phyloP scores from a whole-genome alignment of 345 rosid species.

The Boechera divaricarpa region DNA sequence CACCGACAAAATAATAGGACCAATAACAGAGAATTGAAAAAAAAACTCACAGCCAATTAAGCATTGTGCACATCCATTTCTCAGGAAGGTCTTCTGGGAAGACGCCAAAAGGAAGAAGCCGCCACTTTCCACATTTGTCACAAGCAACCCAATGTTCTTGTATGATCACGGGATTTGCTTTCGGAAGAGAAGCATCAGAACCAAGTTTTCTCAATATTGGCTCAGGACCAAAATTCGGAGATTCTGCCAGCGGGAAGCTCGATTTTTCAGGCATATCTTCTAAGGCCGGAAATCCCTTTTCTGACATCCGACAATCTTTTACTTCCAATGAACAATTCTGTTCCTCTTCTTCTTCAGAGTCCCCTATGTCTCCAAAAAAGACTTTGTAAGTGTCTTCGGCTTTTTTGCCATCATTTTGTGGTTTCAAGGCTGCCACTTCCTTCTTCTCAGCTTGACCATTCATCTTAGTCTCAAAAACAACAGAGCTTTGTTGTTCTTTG shows the following conservation, averaged over 20 bases:
- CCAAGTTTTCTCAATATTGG: slow-evolving; percentile 45
- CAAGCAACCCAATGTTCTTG: slow-evolving; percentile 88
- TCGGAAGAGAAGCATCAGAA: slow-evolving; percentile 53
- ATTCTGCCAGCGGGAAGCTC: slow-evolving; percentile 50
- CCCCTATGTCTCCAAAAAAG: slow-evolving; percentile 73
- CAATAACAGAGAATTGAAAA: slow-evolving; percentile 12
- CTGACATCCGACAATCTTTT: slow-evolving; percentile 51
- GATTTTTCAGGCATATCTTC: slow-evolving; percentile 51
- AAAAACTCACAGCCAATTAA: slow-evolving; percentile 94
- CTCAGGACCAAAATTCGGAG: slow-evolving; percentile 46
- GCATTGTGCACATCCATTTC: slow-evolving; percentile 97
- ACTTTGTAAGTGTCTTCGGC: slow-evolving; percentile 69
- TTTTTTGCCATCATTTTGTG: slow-evolving; percentile 53
- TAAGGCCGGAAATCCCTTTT: slow-evolving; percentile 46
- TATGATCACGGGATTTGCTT: slow-evolving; percentile 57
- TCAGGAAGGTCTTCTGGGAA: slow-evolving; percentile 74
- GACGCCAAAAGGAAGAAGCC: slow-evolving; percentile 84
- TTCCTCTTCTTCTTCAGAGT: slow-evolving; percentile 70
- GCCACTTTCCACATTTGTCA: slow-evolving; percentile 89
- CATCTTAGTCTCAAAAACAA: slow-evolving; percentile 55
- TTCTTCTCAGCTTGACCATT: slow-evolving; percentile 50
- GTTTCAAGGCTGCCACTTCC: slow-evolving; percentile 54
- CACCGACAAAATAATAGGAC: neutral
- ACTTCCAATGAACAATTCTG: slow-evolving; percentile 47
- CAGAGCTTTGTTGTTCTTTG: slow-evolving; percentile 51